Evolutionary conservation across 2,329 filamentous ascomycete species (phyloP).

Genomic region (Ramularia endophylla): DNA sequence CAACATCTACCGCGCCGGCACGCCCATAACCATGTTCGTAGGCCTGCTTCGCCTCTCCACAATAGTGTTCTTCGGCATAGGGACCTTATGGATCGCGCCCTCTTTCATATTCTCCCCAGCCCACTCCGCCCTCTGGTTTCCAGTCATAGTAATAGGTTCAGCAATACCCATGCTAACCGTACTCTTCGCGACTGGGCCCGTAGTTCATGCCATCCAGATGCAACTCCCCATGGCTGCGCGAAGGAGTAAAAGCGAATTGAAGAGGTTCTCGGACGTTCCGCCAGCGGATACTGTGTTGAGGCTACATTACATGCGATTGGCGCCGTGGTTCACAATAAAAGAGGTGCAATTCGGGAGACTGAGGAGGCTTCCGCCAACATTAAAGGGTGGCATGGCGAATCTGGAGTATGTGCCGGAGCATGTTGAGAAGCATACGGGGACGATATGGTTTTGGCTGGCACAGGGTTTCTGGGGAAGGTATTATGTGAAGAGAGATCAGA

Average conservation of each 20-base stretch:
- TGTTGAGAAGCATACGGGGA: conserved; percentile 22
- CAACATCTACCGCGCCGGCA: conserved; percentile 70
- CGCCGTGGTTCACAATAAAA: conserved; percentile 33
- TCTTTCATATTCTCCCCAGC: conserved; percentile 44
- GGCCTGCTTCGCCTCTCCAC: conserved; percentile 66
- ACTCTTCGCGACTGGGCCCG: conserved; percentile 60
- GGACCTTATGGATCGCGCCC: conserved; percentile 55
- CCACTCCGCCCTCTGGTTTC: conserved; percentile 37
- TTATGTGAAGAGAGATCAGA: conserved; percentile 20
- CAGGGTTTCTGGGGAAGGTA: conserved; percentile 18
- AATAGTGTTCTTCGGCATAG: conserved; percentile 62
- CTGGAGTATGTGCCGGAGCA: conserved; percentile 24
- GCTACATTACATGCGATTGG: conserved; percentile 37
- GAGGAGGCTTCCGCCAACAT: conserved; percentile 17
- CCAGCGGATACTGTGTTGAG: conserved; percentile 38
- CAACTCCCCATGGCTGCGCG: conserved; percentile 62
- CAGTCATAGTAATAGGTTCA: conserved; percentile 47
- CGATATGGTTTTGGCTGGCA: conserved; percentile 8
- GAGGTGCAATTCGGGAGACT: conserved; percentile 22
- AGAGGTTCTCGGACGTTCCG: conserved; percentile 44
- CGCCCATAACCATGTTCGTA: conserved; percentile 59
- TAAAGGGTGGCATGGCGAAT: conserved; percentile 21
- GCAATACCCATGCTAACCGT: conserved; percentile 61
- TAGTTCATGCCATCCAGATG: conserved; percentile 67
- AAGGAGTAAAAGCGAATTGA: conserved; percentile 50